A percentile compares a stretch with the other conserved stretches of the same genome.
These are phyloP conservation scores for Aristolochia californica DNA, from an alignment of 164 flowering plant species.

Conservation along the genomic window DNA sequence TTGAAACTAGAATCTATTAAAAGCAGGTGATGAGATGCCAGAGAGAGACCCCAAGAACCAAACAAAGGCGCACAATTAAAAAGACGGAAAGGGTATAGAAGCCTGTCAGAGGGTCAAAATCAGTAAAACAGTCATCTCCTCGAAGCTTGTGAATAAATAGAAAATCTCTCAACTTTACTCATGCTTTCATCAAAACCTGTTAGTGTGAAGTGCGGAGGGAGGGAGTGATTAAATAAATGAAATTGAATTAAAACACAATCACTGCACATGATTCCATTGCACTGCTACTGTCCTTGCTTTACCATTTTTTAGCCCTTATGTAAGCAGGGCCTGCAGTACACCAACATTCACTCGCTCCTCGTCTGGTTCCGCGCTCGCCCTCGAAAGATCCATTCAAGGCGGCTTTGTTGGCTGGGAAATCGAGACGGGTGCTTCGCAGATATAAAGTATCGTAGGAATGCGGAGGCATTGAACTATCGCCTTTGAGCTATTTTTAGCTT, in stretches of 20 bases:
- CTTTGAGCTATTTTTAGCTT: constrained; percentile 1
- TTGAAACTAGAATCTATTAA: not conserved
- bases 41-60: not conserved
- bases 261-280: constrained; percentile 16
- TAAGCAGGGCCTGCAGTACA: not conserved
- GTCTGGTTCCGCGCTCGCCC: constrained; percentile 2
- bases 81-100: not conserved
- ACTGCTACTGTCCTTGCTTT: not conserved
- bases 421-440: constrained; percentile 19
- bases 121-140: constrained; percentile 2
- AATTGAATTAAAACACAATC: constrained; percentile 5
- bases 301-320: not conserved
- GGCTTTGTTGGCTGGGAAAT: not conserved
- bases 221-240: not conserved
- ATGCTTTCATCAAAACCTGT: too few species aligned
- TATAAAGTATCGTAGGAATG: constrained; percentile 3
- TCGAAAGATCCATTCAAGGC: not conserved
- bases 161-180: too few species aligned
- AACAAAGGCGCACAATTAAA: not conserved
- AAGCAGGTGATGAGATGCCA: not conserved
- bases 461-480: constrained; percentile 14
- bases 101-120: not conserved
- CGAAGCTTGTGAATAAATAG: not conserved
- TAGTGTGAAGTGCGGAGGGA: not conserved
- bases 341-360: not conserved